These are phyloP conservation scores for Kuraishia borneana DNA, from an alignment of 805 yeast genomes.

Conservation along the genomic window DNA sequence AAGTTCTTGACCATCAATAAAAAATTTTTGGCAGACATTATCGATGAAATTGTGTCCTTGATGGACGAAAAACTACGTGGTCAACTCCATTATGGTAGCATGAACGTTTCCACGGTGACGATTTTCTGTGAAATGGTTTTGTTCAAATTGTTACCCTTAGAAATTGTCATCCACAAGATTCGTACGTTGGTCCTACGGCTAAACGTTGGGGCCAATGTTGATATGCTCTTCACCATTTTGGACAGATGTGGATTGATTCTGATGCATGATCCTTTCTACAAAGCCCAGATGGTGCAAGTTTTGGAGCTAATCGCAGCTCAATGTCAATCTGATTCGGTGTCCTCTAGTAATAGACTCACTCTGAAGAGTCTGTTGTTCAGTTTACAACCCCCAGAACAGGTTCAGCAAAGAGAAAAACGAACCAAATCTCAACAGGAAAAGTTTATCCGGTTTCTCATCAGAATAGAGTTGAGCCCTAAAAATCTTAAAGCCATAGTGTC, in stretches of 20 bases:
- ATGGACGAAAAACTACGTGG: constrained; percentile 52
- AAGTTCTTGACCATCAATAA: constrained; percentile 60
- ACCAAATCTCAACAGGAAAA: constrained; percentile 29
- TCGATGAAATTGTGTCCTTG: constrained; percentile 37
- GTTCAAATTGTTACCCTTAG: constrained; percentile 63
- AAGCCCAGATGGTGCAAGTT: constrained; percentile 51
- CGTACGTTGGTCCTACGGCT: constrained; percentile 43
- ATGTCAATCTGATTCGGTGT: constrained; percentile 35
- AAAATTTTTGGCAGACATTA: constrained; percentile 34
- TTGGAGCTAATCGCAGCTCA: constrained; percentile 40
- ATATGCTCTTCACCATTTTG: constrained; percentile 55
- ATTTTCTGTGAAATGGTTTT: constrained; percentile 70
- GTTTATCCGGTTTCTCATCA: constrained; percentile 38
- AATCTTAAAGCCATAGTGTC: constrained; percentile 22
- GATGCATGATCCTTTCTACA: constrained; percentile 43
- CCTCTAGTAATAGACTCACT: constrained; percentile 44
- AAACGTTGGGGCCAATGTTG: constrained; percentile 49
- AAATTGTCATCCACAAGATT: constrained; percentile 63
- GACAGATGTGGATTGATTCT: constrained; percentile 66
- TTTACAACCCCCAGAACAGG: constrained; percentile 43
- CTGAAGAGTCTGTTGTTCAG: constrained; percentile 43
- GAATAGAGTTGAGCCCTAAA: constrained; percentile 32
- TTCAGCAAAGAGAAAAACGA: constrained; percentile 17
- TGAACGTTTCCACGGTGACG: constrained; percentile 45
- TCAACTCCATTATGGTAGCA: constrained; percentile 40